phyloP scores from a whole-genome alignment of 257 asterid genomes.

The Fraxinus excelsior region DNA sequence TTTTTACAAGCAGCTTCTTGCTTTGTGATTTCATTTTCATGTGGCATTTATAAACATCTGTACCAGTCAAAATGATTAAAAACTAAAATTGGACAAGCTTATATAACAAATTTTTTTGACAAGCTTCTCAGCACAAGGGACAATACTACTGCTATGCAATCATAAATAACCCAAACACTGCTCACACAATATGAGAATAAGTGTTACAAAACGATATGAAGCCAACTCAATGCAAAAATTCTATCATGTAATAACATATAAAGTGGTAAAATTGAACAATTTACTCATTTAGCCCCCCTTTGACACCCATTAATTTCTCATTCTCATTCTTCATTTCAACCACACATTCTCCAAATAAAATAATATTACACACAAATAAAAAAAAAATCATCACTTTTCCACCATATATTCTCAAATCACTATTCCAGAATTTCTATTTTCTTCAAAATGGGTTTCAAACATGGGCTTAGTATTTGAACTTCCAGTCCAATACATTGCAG shows the following conservation, averaged over 20 bases:
- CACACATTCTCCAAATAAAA: no score
- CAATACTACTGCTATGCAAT: background rate
- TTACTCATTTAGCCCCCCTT: no score
- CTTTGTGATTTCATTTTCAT: background rate
- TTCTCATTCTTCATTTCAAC: no score
- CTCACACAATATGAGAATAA: background rate
- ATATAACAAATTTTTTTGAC: background rate
- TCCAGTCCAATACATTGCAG: background rate
- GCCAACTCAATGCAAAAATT: background rate
- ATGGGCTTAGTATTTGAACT: background rate
- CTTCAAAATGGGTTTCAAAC: no score
- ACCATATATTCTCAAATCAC: no score
- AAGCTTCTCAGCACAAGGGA: background rate
- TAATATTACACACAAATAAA: no score
- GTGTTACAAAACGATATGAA: background rate
- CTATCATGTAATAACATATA: background rate
- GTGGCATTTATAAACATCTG: background rate
- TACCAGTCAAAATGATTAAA: background rate
- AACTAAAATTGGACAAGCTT: background rate
- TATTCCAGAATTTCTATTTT: no score
- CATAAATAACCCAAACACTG: background rate
- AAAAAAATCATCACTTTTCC: no score
- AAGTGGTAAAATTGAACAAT: background rate
- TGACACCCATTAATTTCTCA: no score
- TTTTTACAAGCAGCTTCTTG: background rate